These are phyloP conservation scores for Clonostachys chloroleuca DNA, from an alignment of 2,329 filamentous ascomycete species.

Conservation along the genomic window DNA sequence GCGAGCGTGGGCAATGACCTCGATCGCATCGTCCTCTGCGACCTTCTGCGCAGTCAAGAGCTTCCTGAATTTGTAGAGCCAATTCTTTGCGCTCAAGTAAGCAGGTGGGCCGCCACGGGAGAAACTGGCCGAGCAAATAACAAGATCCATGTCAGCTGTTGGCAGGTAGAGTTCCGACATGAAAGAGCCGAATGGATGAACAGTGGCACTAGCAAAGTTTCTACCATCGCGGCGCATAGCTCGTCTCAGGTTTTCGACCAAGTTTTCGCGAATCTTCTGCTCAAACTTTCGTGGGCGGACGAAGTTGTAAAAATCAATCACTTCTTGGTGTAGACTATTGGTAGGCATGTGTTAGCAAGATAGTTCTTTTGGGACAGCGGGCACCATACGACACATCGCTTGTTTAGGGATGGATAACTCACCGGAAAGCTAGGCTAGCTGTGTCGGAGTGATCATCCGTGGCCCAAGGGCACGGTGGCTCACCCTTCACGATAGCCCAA, in stretches of 20 bases:
- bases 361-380: not conserved
- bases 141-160: slow-evolving; percentile 90
- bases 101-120: slow-evolving; percentile 44
- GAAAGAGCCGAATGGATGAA: slow-evolving; percentile 88
- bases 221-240: slow-evolving; percentile 45
- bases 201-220: slow-evolving; percentile 55
- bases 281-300: slow-evolving; percentile 77
- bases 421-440: slow-evolving; percentile 52
- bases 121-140: slow-evolving; percentile 62
- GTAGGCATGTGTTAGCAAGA: not conserved
- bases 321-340: slow-evolving; percentile 78
- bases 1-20: slow-evolving; percentile 70
- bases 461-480: slow-evolving; percentile 60
- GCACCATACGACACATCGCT: not conserved
- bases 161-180: slow-evolving; percentile 71
- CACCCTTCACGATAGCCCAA: slow-evolving; percentile 42
- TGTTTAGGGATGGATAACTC: slow-evolving; percentile 14
- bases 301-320: slow-evolving; percentile 83
- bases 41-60: slow-evolving; percentile 55
- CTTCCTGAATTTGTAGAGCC: slow-evolving; percentile 57
- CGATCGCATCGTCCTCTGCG: slow-evolving; percentile 52
- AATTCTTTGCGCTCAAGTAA: slow-evolving; percentile 44
- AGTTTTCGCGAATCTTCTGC: slow-evolving; percentile 64
- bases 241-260: slow-evolving; percentile 65
- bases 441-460: slow-evolving; percentile 48